These are phyloP conservation scores for Nakazawaea holstii DNA, from an alignment of 805 yeast species.

Conservation along the genomic window DNA sequence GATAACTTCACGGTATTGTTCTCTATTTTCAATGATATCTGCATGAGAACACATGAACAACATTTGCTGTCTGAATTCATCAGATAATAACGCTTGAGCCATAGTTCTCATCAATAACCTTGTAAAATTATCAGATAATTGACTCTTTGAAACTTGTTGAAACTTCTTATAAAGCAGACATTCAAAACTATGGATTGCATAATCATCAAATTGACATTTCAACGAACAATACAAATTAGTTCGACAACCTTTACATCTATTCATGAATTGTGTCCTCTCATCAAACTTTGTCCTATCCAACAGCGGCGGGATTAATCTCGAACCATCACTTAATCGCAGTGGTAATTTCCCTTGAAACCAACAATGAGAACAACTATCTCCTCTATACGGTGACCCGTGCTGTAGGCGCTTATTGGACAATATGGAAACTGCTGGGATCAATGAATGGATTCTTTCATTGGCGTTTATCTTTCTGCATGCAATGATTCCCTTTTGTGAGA, in stretches of 20 bases:
- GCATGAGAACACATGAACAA: not conserved
- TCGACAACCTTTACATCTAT: slow-evolving; percentile 11
- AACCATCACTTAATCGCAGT: slow-evolving; percentile 9
- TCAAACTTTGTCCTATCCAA: slow-evolving; percentile 1
- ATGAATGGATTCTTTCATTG: no score
- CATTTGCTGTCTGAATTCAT: not conserved
- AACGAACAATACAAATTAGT: slow-evolving; percentile 15
- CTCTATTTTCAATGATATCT: not conserved
- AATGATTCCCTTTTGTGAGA: no score
- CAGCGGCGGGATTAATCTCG: slow-evolving; percentile 9
- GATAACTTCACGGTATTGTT: not conserved
- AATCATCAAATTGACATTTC: slow-evolving; percentile 13
- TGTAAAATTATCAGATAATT: not conserved
- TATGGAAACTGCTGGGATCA: slow-evolving; percentile 10
- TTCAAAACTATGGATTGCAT: slow-evolving; percentile 13
- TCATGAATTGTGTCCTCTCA: slow-evolving; percentile 9
- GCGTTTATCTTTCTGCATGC: no score
- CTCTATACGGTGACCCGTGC: slow-evolving; percentile 5
- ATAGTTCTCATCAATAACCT: not conserved
- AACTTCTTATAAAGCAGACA: slow-evolving; percentile 12
- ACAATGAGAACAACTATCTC: slow-evolving; percentile 10
- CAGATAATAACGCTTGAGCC: not conserved
- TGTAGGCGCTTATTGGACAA: slow-evolving; percentile 1
- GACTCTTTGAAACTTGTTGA: not conserved
- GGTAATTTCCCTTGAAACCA: slow-evolving; percentile 10